A percentile compares a stretch with the other conserved stretches of the same genome.
Evolutionary conservation across 768 basidiomycete species (phyloP).

Genomic region (Leccinum arenicola): DNA sequence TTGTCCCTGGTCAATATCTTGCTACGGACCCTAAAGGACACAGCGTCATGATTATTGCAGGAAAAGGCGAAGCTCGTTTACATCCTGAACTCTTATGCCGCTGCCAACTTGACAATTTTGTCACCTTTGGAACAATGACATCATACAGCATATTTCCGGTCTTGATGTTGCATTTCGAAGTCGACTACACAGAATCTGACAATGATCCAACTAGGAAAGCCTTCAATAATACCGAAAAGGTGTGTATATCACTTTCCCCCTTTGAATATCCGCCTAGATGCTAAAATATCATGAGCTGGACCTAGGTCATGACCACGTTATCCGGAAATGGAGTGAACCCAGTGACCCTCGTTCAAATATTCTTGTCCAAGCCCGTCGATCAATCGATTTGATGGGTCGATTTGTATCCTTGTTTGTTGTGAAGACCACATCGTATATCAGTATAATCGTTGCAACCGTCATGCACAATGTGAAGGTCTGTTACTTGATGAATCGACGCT

Average conservation of each 20-base stretch:
- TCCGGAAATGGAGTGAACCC: slow-evolving; percentile 97
- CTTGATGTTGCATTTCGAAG: slow-evolving; percentile 99
- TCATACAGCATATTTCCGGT: slow-evolving; percentile 93
- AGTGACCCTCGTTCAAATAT: slow-evolving; percentile 93
- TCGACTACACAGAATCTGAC: slow-evolving; percentile 93
- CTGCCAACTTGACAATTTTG: slow-evolving; percentile 96
- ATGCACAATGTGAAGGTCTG: slow-evolving; percentile 99
- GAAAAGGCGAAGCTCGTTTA: slow-evolving; percentile 98
- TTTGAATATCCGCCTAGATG: slow-evolving; percentile 51
- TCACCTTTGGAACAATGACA: slow-evolving; percentile 92
- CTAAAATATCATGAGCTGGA: slow-evolving; percentile 98
- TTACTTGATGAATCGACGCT: slow-evolving; percentile 7
- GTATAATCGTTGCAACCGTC: slow-evolving; percentile 89
- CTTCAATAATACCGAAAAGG: slow-evolving; percentile 89
- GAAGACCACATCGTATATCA: slow-evolving; percentile 99
- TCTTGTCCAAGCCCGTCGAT: slow-evolving; percentile 93
- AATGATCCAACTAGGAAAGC: slow-evolving; percentile 95
- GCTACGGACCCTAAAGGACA: slow-evolving; percentile 96
- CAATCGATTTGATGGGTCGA: slow-evolving; percentile 93
- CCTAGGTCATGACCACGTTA: slow-evolving; percentile 95
- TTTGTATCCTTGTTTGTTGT: slow-evolving; percentile 97
- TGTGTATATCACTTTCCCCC: slow-evolving; percentile 31
- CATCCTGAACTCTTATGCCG: slow-evolving; percentile 94
- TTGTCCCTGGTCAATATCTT: slow-evolving; percentile 96
- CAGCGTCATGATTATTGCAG: slow-evolving; percentile 88